A percentile compares a stretch with the other conserved stretches of the same genome.
These are phyloP conservation scores for Skeletonema menzelii DNA, from an alignment of 108 stramenopile species.

Conservation along the genomic window DNA sequence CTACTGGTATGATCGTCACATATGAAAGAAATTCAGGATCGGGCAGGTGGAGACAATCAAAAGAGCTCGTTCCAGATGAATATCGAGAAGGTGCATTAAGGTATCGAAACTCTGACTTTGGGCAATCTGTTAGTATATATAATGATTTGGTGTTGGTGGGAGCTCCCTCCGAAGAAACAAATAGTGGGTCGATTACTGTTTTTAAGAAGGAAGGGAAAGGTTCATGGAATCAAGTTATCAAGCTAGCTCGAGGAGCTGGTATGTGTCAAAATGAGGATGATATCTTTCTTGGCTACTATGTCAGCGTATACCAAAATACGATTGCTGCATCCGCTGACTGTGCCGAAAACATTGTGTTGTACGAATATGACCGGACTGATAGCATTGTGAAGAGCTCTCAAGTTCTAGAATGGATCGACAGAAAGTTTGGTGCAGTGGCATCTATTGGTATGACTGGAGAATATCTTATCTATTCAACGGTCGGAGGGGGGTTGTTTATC, in stretches of 20 bases:
- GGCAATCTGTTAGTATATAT: constrained; percentile 15
- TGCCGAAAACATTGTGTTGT: constrained; percentile 15
- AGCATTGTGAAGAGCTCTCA: neutral
- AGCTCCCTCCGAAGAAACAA: constrained; percentile 6
- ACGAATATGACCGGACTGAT: constrained; percentile 9
- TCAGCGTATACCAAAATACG: constrained; percentile 1
- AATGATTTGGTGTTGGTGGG: constrained; percentile 22
- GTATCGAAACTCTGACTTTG: constrained; percentile 7
- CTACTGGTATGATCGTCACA: constrained; percentile 17
- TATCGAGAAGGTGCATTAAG: neutral
- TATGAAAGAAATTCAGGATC: constrained; percentile 12
- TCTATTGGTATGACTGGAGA: constrained; percentile 10
- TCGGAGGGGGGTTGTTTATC: constrained; percentile 10
- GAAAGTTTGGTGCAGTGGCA: constrained; percentile 9
- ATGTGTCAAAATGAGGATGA: neutral
- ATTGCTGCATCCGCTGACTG: constrained; percentile 23
- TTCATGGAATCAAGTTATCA: constrained; percentile 10
- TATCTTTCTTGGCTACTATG: constrained; percentile 9
- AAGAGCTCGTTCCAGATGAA: constrained; percentile 15
- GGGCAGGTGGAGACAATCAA: constrained; percentile 7
- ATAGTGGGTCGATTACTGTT: constrained; percentile 9
- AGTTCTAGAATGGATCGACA: constrained; percentile 3
- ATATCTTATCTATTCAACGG: constrained; percentile 15
- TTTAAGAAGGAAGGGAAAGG: constrained; percentile 7
- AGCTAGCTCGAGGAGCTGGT: constrained; percentile 6